Evolutionary conservation across 495 filamentous ascomycete genomes (phyloP).

Genomic region (Daldinia vernicosa): DNA sequence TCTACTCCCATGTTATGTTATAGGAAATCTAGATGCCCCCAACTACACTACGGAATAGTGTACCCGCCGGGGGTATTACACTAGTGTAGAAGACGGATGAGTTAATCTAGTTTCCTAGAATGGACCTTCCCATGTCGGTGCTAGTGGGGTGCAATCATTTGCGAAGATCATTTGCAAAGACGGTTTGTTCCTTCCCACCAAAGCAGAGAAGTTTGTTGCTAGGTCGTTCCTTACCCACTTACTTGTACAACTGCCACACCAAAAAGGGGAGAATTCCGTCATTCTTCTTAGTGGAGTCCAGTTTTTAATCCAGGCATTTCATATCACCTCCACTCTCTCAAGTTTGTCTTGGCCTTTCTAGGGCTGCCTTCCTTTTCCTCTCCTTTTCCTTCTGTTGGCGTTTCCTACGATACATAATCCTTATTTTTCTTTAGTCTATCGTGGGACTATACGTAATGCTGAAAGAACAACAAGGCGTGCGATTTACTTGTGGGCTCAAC

Average conservation of each 20-base stretch:
- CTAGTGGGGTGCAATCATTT: slow-evolving; percentile 36
- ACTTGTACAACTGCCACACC: slow-evolving; percentile 12
- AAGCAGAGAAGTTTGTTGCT: not conserved
- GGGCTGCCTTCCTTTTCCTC: slow-evolving; percentile 21
- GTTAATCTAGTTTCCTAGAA: slow-evolving; percentile 7
- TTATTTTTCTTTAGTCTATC: slow-evolving; percentile 3
- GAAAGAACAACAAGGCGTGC: slow-evolving; percentile 11
- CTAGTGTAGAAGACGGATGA: slow-evolving; percentile 2
- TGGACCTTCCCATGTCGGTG: slow-evolving; percentile 35
- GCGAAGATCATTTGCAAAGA: slow-evolving; percentile 7
- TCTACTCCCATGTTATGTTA: not conserved
- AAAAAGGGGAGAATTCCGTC: slow-evolving; percentile 37
- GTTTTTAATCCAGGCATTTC: slow-evolving; percentile 27
- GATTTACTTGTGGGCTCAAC: slow-evolving; percentile 17
- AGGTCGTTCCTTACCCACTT: slow-evolving; percentile 2
- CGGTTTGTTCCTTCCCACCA: slow-evolving; percentile 13
- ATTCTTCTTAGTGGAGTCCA: slow-evolving; percentile 36
- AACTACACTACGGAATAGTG: not conserved
- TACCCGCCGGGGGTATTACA: slow-evolving; percentile 23
- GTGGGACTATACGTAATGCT: slow-evolving; percentile 33
- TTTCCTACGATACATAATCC: slow-evolving; percentile 6
- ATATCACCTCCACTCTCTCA: slow-evolving; percentile 28
- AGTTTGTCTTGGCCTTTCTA: slow-evolving; percentile 31
- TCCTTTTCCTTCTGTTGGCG: not conserved
- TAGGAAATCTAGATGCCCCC: slow-evolving; percentile 5